A percentile compares a stretch with the other conserved stretches of the same genome.
Conservation (phyloP, 1,139 yeast species). For the Eremothecium gossypii region DNA sequence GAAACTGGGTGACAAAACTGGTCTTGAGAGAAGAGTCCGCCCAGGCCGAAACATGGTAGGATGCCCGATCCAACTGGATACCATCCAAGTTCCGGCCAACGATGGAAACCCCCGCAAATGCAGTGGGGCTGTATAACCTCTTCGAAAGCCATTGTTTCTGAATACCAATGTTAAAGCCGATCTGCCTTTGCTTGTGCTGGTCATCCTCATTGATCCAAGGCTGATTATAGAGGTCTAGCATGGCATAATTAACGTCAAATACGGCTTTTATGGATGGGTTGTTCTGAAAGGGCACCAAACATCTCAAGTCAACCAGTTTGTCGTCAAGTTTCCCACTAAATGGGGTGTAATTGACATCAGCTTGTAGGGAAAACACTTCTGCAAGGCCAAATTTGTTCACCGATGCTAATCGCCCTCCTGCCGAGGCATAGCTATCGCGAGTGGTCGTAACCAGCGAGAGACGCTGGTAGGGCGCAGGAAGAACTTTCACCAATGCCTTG, state of each 20-base stretch:
- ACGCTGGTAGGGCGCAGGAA: slow-evolving; percentile 19
- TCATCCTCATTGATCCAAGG: slow-evolving; percentile 11
- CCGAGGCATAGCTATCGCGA: slow-evolving; percentile 20
- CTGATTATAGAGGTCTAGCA: slow-evolving; percentile 15
- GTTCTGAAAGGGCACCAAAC: slow-evolving; percentile 24
- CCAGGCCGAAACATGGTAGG: slow-evolving; percentile 6
- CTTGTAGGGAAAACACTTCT: slow-evolving; percentile 22
- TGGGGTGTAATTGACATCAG: slow-evolving; percentile 24
- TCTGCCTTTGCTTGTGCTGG: slow-evolving; percentile 9
- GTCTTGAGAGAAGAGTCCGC: slow-evolving; percentile 20
- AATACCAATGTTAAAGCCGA: slow-evolving; percentile 19
- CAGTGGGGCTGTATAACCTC: slow-evolving; percentile 12
- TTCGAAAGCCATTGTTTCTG: slow-evolving; percentile 15
- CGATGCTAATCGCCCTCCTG: slow-evolving; percentile 21
- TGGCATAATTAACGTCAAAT: slow-evolving; percentile 21
- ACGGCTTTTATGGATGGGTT: slow-evolving; percentile 25
- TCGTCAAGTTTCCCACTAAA: slow-evolving; percentile 19
- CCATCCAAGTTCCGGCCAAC: slow-evolving; percentile 22
- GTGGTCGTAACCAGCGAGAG: slow-evolving; percentile 19
- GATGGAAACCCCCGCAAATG: slow-evolving; percentile 25
- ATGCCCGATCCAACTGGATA: slow-evolving; percentile 18
- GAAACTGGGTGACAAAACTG: slow-evolving; percentile 21
- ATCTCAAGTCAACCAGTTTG: slow-evolving; percentile 21
- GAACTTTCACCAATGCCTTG: slow-evolving; percentile 20
- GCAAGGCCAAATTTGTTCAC: slow-evolving; percentile 29